Percentiles rank a stretch among this genome's conserved stretches.
phyloP scores from a whole-genome alignment of 2,329 filamentous ascomycete genomes.

The Hysterium pulicare region DNA sequence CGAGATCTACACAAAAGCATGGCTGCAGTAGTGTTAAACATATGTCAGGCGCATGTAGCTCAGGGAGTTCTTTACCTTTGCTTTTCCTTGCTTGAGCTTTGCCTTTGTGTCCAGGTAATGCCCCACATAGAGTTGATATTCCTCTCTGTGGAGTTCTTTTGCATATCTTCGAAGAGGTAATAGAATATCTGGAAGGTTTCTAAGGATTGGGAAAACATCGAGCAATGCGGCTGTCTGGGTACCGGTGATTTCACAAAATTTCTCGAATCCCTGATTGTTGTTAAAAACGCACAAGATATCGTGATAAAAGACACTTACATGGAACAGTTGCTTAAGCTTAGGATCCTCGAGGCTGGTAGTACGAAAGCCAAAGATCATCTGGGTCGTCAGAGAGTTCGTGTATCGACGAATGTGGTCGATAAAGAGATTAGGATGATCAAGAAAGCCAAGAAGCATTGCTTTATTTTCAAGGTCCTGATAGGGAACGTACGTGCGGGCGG shows the following conservation, averaged over 20 bases:
- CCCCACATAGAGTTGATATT: conserved; percentile 26
- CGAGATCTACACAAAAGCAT: conserved; percentile 7
- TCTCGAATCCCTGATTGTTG: not conserved
- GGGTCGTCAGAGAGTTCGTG: conserved; percentile 46
- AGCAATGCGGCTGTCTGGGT: conserved; percentile 41
- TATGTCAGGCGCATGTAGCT: not conserved
- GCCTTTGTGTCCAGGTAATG: conserved; percentile 4
- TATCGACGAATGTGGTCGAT: conserved; percentile 46
- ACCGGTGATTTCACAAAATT: conserved; percentile 41
- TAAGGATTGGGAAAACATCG: conserved; percentile 45
- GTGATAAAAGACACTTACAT: not conserved
- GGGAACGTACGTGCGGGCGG: conserved; percentile 41
- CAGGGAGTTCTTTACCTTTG: no score
- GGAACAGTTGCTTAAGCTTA: not conserved
- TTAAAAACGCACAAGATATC: not conserved
- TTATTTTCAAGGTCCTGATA: conserved; percentile 56
- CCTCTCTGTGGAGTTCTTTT: conserved; percentile 40
- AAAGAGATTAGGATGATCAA: conserved; percentile 42
- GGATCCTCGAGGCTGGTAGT: not conserved
- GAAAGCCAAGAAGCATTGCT: conserved; percentile 49
- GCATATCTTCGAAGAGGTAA: conserved; percentile 38
- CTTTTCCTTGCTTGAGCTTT: no score
- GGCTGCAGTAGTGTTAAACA: not conserved
- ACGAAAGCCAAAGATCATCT: conserved; percentile 47
- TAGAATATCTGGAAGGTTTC: conserved; percentile 26